Conservation (phyloP, 371 early-diverging fungal genomes). For the Nematocida major region DNA sequence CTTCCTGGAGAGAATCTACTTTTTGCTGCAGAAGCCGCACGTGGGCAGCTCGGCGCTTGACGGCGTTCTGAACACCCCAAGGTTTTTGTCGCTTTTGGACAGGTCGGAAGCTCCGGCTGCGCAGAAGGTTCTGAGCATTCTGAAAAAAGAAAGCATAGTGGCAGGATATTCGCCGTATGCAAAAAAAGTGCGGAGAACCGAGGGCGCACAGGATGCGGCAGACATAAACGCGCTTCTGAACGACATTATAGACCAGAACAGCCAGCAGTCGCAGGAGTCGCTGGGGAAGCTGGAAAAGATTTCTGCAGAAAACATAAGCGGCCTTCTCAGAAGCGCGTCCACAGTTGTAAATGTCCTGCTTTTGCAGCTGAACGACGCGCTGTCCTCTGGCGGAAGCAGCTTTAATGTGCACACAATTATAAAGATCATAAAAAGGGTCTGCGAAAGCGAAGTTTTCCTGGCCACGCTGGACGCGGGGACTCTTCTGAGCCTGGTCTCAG, state of each 20-base stretch:
- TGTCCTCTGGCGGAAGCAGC: constrained; percentile 25
- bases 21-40: background rate
- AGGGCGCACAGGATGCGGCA: background rate
- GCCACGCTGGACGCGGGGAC: constrained; percentile 26
- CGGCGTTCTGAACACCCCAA: background rate
- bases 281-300: constrained; percentile 20
- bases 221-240: constrained; percentile 43
- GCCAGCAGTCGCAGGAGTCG: constrained; percentile 1
- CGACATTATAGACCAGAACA: constrained; percentile 46
- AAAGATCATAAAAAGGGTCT: constrained; percentile 26
- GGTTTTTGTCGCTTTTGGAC: constrained; percentile 43
- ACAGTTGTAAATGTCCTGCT: constrained; percentile 47
- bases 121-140: background rate
- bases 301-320: background rate
- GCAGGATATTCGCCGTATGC: background rate
- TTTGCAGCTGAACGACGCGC: constrained; percentile 46
- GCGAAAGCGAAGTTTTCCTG: constrained; percentile 34
- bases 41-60: constrained; percentile 4
- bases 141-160: background rate
- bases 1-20: constrained; percentile 6
- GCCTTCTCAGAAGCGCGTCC: constrained; percentile 23
- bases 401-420: background rate
- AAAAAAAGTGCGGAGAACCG: constrained; percentile 5
- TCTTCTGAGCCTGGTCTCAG: constrained; percentile 33
- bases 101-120: background rate